These are phyloP conservation scores for Plasmodium yoelii DNA, from an alignment of 169 alveolate genomes.

Conservation along the genomic window DNA sequence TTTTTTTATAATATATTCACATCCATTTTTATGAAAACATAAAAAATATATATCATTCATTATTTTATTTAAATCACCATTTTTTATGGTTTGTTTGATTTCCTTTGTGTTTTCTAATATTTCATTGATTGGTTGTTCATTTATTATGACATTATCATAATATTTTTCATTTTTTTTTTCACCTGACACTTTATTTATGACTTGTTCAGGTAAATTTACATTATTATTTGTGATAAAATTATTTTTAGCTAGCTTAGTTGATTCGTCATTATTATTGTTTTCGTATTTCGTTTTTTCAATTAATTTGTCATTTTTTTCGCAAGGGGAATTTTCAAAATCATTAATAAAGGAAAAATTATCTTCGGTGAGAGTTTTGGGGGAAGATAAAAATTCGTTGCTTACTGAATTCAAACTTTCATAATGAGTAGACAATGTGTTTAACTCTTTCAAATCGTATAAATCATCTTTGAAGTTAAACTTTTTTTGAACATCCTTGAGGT, in stretches of 20 bases:
- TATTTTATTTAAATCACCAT: constrained; percentile 17
- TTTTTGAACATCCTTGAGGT: constrained; percentile 5
- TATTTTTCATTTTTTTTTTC: background rate
- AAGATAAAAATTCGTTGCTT: background rate
- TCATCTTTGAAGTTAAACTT: constrained; percentile 26
- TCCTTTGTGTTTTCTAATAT: background rate
- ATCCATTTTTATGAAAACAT: constrained; percentile 72
- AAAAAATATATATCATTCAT: constrained; percentile 54
- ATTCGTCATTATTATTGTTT: background rate
- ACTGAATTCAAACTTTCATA: constrained; percentile 4
- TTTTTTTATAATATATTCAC: constrained; percentile 64
- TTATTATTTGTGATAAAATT: too few relatives aligned
- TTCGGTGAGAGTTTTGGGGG: constrained; percentile 2
- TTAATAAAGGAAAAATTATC: constrained; percentile 16
- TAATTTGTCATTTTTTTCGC: background rate
- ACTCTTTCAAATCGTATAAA: background rate
- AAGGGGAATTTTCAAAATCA: background rate
- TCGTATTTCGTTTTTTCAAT: constrained; percentile 5
- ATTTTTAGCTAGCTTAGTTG: too few relatives aligned
- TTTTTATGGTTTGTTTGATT: background rate
- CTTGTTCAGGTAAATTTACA: constrained; percentile 12
- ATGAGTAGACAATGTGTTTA: constrained; percentile 27
- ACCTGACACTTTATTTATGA: background rate
- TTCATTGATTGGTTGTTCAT: background rate
- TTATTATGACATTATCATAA: background rate